These are phyloP conservation scores for Eucalyptus regnans DNA, from an alignment of 345 rosid genomes.

Conservation along the genomic window DNA sequence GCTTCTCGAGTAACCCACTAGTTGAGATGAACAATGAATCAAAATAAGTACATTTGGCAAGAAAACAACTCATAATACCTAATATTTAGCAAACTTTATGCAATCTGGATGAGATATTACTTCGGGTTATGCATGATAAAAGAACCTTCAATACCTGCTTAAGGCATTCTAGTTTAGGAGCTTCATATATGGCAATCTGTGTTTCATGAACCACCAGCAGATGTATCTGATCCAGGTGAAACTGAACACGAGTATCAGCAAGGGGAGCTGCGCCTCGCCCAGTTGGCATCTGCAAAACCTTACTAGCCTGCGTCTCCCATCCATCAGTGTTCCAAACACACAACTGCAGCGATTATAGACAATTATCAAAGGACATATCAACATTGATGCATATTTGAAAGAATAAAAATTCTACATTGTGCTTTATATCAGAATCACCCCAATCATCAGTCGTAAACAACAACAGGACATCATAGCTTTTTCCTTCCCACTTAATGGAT, in stretches of 20 bases:
- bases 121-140: background rate
- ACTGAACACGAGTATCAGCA: slow-evolving; percentile 78
- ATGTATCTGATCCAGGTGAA: slow-evolving; percentile 65
- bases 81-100: background rate
- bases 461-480: background rate
- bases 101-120: background rate
- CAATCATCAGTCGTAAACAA: background rate
- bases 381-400: background rate
- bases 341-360: slow-evolving; percentile 23
- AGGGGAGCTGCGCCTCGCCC: slow-evolving; percentile 47
- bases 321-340: slow-evolving; percentile 83
- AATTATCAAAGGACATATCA: background rate
- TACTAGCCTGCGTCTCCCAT: slow-evolving; percentile 77
- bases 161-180: slow-evolving; percentile 62
- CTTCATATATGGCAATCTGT: slow-evolving; percentile 72
- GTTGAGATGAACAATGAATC: background rate
- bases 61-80: background rate
- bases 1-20: slow-evolving; percentile 66
- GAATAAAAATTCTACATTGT: background rate
- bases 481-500: background rate
- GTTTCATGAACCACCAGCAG: slow-evolving; percentile 77
- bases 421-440: background rate
- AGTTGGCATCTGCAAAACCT: slow-evolving; percentile 38
- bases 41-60: background rate
- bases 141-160: slow-evolving; percentile 38